Conservation (phyloP, 1,284 basidiomycete species). For the Boletus albobrunnescens region DNA sequence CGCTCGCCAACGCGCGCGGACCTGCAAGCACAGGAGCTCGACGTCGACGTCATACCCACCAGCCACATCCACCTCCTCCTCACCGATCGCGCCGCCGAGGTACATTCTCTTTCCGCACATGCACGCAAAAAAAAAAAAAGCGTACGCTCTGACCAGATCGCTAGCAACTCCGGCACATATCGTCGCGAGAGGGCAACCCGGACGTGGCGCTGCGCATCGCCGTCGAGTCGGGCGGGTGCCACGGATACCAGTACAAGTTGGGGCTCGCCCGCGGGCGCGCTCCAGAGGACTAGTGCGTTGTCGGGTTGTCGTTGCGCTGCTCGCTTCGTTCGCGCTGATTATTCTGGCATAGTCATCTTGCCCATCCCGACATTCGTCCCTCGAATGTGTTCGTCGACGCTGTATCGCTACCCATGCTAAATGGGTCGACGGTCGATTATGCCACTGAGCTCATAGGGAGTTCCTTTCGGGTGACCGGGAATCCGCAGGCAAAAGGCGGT, state of each 20-base stretch:
- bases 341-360: constrained; percentile 49
- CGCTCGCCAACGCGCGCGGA: constrained; percentile 44
- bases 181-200: constrained; percentile 50
- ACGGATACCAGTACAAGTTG: constrained; percentile 92
- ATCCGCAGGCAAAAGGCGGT: constrained; percentile 84
- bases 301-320: not conserved
- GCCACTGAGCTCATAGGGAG: constrained; percentile 90
- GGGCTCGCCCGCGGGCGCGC: constrained; percentile 59
- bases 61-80: constrained; percentile 50
- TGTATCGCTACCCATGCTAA: constrained; percentile 73
- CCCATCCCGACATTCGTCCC: constrained; percentile 63
- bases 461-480: constrained; percentile 74
- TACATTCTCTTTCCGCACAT: constrained; percentile 28
- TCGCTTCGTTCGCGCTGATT: not conserved
- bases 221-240: constrained; percentile 88
- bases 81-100: constrained; percentile 71
- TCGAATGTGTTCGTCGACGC: constrained; percentile 79
- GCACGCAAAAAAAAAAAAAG: no score
- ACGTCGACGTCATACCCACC: constrained; percentile 47
- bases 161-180: constrained; percentile 65
- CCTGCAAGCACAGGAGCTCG: constrained; percentile 52
- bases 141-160: not conserved
- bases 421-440: constrained; percentile 83
- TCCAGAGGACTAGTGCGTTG: constrained; percentile 75
- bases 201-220: constrained; percentile 67